Percentiles rank a stretch among this genome's conserved stretches.
These are phyloP conservation scores for Fusarium foetens DNA, from an alignment of 2,329 filamentous ascomycete genomes.

Conservation along the genomic window DNA sequence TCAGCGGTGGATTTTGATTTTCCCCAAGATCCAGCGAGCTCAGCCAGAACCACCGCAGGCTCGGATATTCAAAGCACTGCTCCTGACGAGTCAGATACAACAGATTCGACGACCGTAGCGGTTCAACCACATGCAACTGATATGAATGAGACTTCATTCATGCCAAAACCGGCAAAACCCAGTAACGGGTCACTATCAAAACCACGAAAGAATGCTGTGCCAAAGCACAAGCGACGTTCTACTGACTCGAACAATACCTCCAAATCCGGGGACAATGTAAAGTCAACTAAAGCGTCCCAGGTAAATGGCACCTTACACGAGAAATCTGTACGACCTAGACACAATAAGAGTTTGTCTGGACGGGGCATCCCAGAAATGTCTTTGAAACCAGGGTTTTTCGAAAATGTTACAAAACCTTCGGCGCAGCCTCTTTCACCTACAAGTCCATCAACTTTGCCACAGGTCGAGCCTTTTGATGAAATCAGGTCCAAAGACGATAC, in stretches of 20 bases:
- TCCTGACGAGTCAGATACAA: neutral
- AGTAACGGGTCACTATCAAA: slow-evolving; percentile 21
- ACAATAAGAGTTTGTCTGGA: slow-evolving; percentile 39
- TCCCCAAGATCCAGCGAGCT: neutral
- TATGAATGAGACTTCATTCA: neutral
- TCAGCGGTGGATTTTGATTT: neutral
- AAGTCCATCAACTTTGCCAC: neutral
- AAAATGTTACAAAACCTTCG: slow-evolving; percentile 48
- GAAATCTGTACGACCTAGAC: slow-evolving; percentile 49
- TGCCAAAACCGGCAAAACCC: slow-evolving; percentile 11
- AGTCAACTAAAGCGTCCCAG: slow-evolving; percentile 45
- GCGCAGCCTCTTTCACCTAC: slow-evolving; percentile 13
- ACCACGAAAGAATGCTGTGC: slow-evolving; percentile 15
- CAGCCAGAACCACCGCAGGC: neutral
- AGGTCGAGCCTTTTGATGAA: slow-evolving; percentile 5
- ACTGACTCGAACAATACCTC: slow-evolving; percentile 46
- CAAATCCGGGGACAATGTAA: slow-evolving; percentile 45
- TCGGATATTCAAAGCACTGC: neutral
- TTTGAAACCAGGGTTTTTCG: slow-evolving; percentile 52
- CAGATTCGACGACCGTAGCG: neutral
- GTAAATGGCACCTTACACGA: slow-evolving; percentile 48
- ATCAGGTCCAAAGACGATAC: slow-evolving; percentile 37
- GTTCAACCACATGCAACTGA: slow-evolving; percentile 2
- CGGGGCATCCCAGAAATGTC: slow-evolving; percentile 51
- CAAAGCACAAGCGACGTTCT: slow-evolving; percentile 48